phyloP scores from a whole-genome alignment of 305 asterid species.

The Solanum hybrid region DNA sequence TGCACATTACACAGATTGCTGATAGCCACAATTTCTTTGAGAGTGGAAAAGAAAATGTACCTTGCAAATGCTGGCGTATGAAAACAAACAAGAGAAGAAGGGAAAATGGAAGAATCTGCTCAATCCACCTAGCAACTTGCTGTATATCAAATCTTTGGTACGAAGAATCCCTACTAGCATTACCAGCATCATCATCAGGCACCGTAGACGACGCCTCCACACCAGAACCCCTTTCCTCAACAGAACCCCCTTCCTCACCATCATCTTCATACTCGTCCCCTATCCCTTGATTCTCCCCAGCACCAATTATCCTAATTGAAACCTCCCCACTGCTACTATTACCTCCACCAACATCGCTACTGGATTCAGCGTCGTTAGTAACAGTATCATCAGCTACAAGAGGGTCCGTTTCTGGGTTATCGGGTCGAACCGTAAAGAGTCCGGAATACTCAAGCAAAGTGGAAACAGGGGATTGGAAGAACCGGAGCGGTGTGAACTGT shows the following conservation, averaged over 20 bases:
- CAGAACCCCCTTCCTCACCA: constrained; percentile 4
- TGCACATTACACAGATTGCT: background rate
- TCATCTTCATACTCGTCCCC: constrained; percentile 30
- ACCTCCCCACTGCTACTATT: constrained; percentile 42
- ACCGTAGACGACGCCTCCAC: background rate
- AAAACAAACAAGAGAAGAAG: constrained; percentile 72
- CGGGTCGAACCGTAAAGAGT: constrained; percentile 41
- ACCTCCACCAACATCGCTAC: background rate
- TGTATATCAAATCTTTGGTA: constrained; percentile 75
- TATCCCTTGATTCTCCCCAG: constrained; percentile 18
- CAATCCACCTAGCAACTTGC: constrained; percentile 72
- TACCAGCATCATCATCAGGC: constrained; percentile 17
- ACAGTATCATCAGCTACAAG: constrained; percentile 17
- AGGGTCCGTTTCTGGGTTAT: constrained; percentile 35
- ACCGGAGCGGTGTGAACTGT: constrained; percentile 31
- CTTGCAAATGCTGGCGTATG: constrained; percentile 85
- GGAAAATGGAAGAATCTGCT: constrained; percentile 83
- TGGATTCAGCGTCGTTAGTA: background rate
- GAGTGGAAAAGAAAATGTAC: constrained; percentile 9
- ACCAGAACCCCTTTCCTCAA: constrained; percentile 15
- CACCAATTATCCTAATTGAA: constrained; percentile 56
- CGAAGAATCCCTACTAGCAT: constrained; percentile 28
- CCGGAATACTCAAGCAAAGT: constrained; percentile 70
- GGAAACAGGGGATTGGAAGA: constrained; percentile 58
- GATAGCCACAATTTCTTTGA: background rate